Conservation (phyloP, 2,329 filamentous ascomycete genomes). For the Mycocentrospora acerina region DNA sequence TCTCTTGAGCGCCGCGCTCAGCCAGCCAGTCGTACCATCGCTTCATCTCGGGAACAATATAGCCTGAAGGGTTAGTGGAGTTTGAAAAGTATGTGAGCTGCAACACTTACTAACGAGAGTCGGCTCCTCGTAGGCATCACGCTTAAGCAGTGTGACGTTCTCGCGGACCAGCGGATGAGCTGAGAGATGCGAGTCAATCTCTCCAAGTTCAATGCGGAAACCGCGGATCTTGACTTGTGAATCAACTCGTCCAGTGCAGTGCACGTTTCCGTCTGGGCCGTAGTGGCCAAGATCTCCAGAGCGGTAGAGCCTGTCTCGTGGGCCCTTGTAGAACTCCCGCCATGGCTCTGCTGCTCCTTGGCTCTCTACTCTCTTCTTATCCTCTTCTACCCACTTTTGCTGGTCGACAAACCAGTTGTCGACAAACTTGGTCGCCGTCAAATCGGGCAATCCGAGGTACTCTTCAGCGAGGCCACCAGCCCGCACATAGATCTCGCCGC, state of each 20-base stretch:
- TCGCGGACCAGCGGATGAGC: constrained; percentile 76
- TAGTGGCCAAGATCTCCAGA: constrained; percentile 85
- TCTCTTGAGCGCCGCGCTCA: constrained; percentile 44
- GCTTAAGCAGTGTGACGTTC: constrained; percentile 79
- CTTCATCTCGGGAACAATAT: constrained; percentile 79
- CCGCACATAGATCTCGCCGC: constrained; percentile 81
- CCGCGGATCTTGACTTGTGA: constrained; percentile 94
- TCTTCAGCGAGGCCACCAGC: constrained; percentile 83
- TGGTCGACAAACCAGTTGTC: constrained; percentile 84
- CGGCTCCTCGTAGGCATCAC: constrained; percentile 81
- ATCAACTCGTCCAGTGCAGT: constrained; percentile 78
- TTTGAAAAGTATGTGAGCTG: neutral
- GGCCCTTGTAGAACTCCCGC: constrained; percentile 76
- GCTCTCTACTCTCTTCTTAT: constrained; percentile 55
- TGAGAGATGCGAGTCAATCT: constrained; percentile 84
- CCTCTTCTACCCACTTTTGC: constrained; percentile 65
- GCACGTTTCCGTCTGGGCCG: constrained; percentile 68
- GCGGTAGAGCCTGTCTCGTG: constrained; percentile 81
- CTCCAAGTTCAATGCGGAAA: constrained; percentile 90
- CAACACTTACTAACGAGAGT: constrained; percentile 67
- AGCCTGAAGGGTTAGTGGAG: constrained; percentile 44
- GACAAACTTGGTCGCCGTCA: constrained; percentile 75
- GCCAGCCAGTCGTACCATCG: constrained; percentile 72
- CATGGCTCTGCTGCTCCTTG: constrained; percentile 65
- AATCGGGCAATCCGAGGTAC: constrained; percentile 64